Percentiles rank a stretch among this genome's conserved stretches.
Conservation (phyloP, 257 asterid species). For the Striga asiatica region DNA sequence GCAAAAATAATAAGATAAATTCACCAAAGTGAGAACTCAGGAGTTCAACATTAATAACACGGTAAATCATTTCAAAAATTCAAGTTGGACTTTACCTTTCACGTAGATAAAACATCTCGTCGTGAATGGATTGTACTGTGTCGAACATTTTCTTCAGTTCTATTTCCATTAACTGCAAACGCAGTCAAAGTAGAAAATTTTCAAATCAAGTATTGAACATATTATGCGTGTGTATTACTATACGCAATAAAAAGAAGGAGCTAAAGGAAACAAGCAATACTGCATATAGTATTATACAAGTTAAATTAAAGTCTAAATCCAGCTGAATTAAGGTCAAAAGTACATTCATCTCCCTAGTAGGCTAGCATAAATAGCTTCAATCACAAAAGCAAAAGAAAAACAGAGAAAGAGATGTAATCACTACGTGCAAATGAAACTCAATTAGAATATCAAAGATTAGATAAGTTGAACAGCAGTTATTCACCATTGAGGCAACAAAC, state of each 20-base stretch:
- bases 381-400: neutral
- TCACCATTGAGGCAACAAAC: no score
- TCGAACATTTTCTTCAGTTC: slow-evolving; percentile 90
- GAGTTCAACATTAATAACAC: neutral
- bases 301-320: no score
- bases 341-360: no score
- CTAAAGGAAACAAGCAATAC: no score
- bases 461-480: no score
- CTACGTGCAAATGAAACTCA: no score
- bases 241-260: no score
- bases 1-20: slow-evolving; percentile 11
- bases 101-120: slow-evolving; percentile 84
- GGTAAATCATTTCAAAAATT: neutral
- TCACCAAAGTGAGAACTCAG: neutral
- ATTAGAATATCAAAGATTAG: no score
- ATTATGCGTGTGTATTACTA: no score
- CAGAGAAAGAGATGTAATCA: no score
- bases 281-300: no score
- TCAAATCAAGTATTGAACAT: neutral
- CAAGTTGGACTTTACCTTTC: slow-evolving; percentile 46
- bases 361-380: neutral
- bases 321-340: no score
- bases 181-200: neutral
- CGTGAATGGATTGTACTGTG: slow-evolving; percentile 69
- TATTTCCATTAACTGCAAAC: slow-evolving; percentile 55